Evolutionary conservation across 2,329 filamentous ascomycete genomes (phyloP), one percentile per base, ranked within the genome.

Genomic region (Fusarium sp.): DNA sequence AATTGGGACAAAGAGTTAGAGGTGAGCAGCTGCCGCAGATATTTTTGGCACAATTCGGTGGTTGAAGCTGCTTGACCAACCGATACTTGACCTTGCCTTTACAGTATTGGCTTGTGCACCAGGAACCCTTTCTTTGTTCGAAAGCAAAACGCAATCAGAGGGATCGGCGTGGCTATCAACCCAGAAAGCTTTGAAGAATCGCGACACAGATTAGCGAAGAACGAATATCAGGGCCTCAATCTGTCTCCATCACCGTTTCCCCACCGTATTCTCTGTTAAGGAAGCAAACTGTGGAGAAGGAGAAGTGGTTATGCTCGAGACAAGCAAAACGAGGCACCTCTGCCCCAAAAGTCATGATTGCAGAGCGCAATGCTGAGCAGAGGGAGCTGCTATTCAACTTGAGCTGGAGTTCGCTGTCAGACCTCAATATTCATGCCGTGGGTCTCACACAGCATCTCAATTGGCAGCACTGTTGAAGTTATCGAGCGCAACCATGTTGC

Each of bases 1-100:
- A 77, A 26, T 67, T 81, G 9, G 78, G 79, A 30, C 76, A 79
- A 48, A 76, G 79, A 46, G 71, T 81, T 16, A 64, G 61, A 8
- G 74, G 75, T 19, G 77, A 78, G 23, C 66, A 68, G 25, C 42
- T 75, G 28, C 73, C 76, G 2, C 57, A 62, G 44, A 53, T 75
- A 12, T 76, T 78, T 57, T 62, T 68, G 16, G 45, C 58, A n/a
- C 67, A 65, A 34, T 48, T 53, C 39, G 61, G 46, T 37, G 64
- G 58, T 42, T 74, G 66, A 74, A 44, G 44, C 12, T 30, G 26
- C 28, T 25, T n/a, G 16, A 37, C 49, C 28, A 50, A 46, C 53
- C 48, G 6, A 18, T 34, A 31, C 34, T 43, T 52, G 44, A 12
- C 30, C 12, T 23, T n/a, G 7, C 10, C 41, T 45, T 41, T 31